phyloP scores from a whole-genome alignment of 805 yeast genomes.

The Metschnikowia colocasiae region DNA sequence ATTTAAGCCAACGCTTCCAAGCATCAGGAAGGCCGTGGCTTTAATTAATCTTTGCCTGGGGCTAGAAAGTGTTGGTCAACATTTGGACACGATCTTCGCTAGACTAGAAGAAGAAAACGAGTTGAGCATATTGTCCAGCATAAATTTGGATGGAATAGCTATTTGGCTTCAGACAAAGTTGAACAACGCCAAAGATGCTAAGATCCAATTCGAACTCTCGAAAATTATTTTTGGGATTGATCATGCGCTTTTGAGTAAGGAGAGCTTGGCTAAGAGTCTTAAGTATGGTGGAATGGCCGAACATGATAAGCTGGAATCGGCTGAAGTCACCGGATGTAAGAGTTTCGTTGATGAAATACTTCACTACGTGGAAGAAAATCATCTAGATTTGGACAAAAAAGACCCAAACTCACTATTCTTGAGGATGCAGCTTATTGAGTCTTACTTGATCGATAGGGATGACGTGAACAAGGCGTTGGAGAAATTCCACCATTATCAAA shows the following conservation, averaged over 20 bases:
- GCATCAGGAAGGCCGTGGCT: conserved; percentile 14
- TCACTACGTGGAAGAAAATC: conserved; percentile 19
- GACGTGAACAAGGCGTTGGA: conserved; percentile 31
- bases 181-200: background rate
- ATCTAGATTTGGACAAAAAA: conserved; percentile 23
- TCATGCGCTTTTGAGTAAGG: conserved; percentile 15
- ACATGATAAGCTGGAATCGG: background rate
- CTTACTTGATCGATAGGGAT: conserved; percentile 29
- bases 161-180: background rate
- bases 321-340: background rate
- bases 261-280: conserved; percentile 11
- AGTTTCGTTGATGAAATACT: conserved; percentile 15
- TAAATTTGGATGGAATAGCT: background rate
- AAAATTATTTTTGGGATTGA: conserved; percentile 11
- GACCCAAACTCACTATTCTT: conserved; percentile 29
- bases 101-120: conserved; percentile 1
- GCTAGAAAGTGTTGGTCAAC: background rate
- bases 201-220: conserved; percentile 1
- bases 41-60: conserved; percentile 13
- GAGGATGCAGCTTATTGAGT: conserved; percentile 30
- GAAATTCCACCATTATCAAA: conserved; percentile 39
- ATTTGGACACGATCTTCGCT: background rate
- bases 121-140: background rate
- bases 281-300: background rate
- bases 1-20: conserved; percentile 11